Base-by-base conservation (phyloP, 2,329 filamentous ascomycete species). In the Scedosporium dehoogii region DNA sequence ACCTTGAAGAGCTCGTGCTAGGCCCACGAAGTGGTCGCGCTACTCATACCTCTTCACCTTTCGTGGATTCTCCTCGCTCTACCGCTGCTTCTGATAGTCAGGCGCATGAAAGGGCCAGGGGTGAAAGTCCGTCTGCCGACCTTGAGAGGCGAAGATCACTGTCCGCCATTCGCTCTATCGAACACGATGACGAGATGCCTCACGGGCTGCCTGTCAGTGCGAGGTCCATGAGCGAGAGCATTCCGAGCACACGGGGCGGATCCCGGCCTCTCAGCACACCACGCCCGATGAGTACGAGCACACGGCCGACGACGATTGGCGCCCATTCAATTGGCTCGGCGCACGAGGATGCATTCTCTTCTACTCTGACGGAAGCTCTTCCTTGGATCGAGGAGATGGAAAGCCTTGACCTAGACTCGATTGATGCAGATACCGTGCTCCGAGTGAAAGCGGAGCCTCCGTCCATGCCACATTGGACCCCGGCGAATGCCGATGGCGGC, bases 401-500 rank as follows among this genome's bases (percentile, higher is more conserved):
- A 10, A 70, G 70, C 5, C 65, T 76, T 2, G 76, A 78, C n/a
- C 71, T 81, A 25, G 74, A 75, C 63, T 71, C 70, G 53, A 72
- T 66, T 64, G 75, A 65, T 14, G 69, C 66, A 59, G 76, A 18
- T n/a, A 29, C 79, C 62, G 77, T 79, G 2, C 72, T 84, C 18
- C 78, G 79, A 3, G 67, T 83, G 65, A 79, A 79, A 68, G 79
- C 76, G 6, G 81, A 84, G 58, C 78, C 80, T 5, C 70, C 71
- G 29, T 73, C 71, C 12, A 81, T 84, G 75, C 82, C 82, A 1
- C 78, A 79, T 59, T 81, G 78, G 75, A 75, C 73, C 46, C 75
- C 70, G 2, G 69, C 70, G 0, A 78, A 76, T 5, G 70, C 74
- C 3, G 78, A 80, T 38, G 74, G 75, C 0, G 70, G 75, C 0